phyloP scores from a whole-genome alignment of 805 yeast species.

The Ogataea ramenticola region DNA sequence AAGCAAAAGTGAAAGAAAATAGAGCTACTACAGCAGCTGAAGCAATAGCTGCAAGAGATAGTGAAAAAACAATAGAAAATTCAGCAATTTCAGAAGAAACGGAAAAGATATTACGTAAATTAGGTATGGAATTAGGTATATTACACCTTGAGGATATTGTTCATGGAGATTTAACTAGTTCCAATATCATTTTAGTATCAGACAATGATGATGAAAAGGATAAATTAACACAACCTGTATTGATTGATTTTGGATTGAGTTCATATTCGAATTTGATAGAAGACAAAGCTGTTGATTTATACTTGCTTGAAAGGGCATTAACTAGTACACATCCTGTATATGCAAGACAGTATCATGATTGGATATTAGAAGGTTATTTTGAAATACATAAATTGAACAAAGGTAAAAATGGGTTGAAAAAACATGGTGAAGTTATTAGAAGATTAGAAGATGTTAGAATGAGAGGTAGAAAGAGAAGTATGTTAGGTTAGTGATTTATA shows the following conservation, averaged over 20 bases:
- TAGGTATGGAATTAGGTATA: slow-evolving; percentile 62
- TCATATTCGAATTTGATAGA: slow-evolving; percentile 70
- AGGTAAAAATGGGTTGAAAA: slow-evolving; percentile 30
- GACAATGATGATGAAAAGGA: slow-evolving; percentile 10
- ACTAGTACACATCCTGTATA: slow-evolving; percentile 81
- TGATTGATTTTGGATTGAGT: slow-evolving; percentile 91
- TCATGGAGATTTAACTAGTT: slow-evolving; percentile 92
- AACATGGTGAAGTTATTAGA: slow-evolving; percentile 44
- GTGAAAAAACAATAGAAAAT: slow-evolving; percentile 6
- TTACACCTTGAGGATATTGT: slow-evolving; percentile 73
- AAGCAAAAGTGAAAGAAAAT: slow-evolving; percentile 3
- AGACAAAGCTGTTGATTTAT: slow-evolving; percentile 95
- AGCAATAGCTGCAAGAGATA: too few species aligned
- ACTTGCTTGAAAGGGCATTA: slow-evolving; percentile 89
- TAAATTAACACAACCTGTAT: slow-evolving; percentile 34
- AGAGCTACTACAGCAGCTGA: too few species aligned
- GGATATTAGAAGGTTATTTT: slow-evolving; percentile 70
- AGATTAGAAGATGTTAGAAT: slow-evolving; percentile 78
- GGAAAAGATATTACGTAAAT: slow-evolving; percentile 36
- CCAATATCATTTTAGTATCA: slow-evolving; percentile 59
- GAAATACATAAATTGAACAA: slow-evolving; percentile 26
- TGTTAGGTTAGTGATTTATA: slow-evolving; percentile 91
- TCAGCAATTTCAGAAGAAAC: slow-evolving; percentile 29
- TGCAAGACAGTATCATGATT: slow-evolving; percentile 53
- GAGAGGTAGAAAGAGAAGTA: slow-evolving; percentile 92